phyloP scores from a whole-genome alignment of 805 yeast genomes.

The Wickerhamiella dianesei region DNA sequence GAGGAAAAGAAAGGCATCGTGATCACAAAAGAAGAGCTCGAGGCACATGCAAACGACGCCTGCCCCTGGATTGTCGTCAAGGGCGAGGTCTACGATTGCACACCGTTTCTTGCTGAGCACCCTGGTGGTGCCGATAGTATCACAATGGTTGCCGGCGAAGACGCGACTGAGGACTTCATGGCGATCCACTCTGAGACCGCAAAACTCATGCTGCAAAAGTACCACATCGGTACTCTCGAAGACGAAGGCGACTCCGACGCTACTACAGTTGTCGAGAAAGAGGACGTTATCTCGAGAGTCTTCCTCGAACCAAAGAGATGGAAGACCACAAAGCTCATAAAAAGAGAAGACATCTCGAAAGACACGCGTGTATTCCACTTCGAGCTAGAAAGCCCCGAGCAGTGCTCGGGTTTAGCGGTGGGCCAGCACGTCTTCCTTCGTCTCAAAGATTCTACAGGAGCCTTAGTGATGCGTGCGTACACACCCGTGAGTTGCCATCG shows the following conservation, averaged over 20 bases:
- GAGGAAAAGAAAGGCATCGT: slow-evolving; percentile 19
- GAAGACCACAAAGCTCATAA: slow-evolving; percentile 19
- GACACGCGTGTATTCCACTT: slow-evolving; percentile 24
- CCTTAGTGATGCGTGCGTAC: slow-evolving; percentile 26
- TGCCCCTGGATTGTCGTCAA: slow-evolving; percentile 24
- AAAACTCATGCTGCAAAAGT: slow-evolving; percentile 52
- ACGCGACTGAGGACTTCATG: slow-evolving; percentile 30
- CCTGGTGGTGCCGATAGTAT: slow-evolving; percentile 42
- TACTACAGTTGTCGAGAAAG: slow-evolving; percentile 22
- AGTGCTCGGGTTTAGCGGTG: slow-evolving; percentile 25
- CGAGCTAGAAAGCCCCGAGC: slow-evolving; percentile 23
- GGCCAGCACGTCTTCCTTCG: slow-evolving; percentile 26
- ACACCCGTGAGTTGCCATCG: slow-evolving; percentile 25
- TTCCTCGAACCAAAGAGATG: slow-evolving; percentile 24
- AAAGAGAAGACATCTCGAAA: slow-evolving; percentile 20
- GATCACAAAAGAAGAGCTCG: slow-evolving; percentile 17
- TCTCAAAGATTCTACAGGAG: slow-evolving; percentile 18
- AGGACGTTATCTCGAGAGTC: slow-evolving; percentile 7
- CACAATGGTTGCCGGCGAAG: slow-evolving; percentile 35
- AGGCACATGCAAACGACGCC: slow-evolving; percentile 12
- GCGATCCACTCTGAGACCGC: slow-evolving; percentile 62
- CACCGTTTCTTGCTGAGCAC: slow-evolving; percentile 21
- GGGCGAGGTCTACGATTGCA: slow-evolving; percentile 28
- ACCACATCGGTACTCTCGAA: slow-evolving; percentile 21
- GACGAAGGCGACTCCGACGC: slow-evolving; percentile 15